Conservation (phyloP, 805 yeast species). For the Candida qinlingensis region DNA sequence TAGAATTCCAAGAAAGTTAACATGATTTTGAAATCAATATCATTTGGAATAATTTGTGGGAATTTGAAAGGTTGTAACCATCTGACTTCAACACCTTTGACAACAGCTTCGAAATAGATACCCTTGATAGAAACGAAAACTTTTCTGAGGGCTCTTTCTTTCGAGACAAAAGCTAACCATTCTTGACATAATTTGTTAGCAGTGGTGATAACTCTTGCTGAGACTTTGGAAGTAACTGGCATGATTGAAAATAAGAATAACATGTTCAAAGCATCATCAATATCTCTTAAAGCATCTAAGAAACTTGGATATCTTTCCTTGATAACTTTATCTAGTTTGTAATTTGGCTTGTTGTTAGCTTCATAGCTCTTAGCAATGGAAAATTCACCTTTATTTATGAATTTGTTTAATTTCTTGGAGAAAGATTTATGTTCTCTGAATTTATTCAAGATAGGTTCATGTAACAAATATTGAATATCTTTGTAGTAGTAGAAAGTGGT, state of each 20-base stretch:
- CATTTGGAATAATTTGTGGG: conserved; percentile 91
- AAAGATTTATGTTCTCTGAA: conserved; percentile 95
- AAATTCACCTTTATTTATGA: conserved; percentile 89
- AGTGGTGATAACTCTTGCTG: conserved; percentile 76
- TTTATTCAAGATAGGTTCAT: conserved; percentile 87
- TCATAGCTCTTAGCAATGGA: conserved; percentile 84
- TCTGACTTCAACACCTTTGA: conserved; percentile 87
- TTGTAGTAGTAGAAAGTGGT: conserved; percentile 90
- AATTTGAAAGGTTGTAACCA: conserved; percentile 98
- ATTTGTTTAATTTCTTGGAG: conserved; percentile 83
- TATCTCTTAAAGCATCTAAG: conserved; percentile 83
- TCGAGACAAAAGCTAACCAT: conserved; percentile 92
- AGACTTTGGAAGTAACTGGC: conserved; percentile 87
- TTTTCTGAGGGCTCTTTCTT: conserved; percentile 74
- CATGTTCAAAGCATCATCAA: conserved; percentile 95
- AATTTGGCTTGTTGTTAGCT: conserved; percentile 63
- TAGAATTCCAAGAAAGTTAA: conserved; percentile 93
- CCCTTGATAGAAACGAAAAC: conserved; percentile 97
- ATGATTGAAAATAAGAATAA: conserved; percentile 86
- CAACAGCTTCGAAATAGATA: conserved; percentile 86
- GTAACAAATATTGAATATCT: conserved; percentile 91
- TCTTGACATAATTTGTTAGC: conserved; percentile 86
- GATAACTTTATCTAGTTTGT: conserved; percentile 83
- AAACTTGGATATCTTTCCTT: conserved; percentile 96
- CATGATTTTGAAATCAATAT: conserved; percentile 95